Evolutionary conservation across 2,329 filamentous ascomycete species (phyloP).

Genomic region (Falciphora oryzae): DNA sequence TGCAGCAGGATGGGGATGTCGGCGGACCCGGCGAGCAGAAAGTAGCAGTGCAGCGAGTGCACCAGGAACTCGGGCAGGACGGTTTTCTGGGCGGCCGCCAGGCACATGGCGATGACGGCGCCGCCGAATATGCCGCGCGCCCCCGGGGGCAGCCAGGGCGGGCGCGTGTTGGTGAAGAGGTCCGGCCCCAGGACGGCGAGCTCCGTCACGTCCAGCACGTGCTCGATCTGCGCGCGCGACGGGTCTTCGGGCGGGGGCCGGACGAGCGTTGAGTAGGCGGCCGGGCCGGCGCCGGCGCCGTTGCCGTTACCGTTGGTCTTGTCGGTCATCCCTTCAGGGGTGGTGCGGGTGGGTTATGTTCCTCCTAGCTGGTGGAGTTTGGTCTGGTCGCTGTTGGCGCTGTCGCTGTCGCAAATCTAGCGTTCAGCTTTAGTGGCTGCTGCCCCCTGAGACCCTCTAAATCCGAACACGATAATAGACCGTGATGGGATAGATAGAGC

Average conservation of each 20-base stretch:
- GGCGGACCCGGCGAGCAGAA: conserved; percentile 82
- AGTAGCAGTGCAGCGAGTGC: conserved; percentile 99
- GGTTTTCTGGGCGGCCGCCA: conserved; percentile 82
- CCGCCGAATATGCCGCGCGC: conserved; percentile 93
- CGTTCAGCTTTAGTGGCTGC: too few species aligned
- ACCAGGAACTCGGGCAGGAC: conserved; percentile 74
- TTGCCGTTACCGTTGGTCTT: not conserved
- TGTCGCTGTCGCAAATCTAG: too few species aligned
- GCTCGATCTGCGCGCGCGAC: conserved; percentile 76
- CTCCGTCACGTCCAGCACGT: conserved; percentile 80
- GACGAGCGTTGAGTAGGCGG: conserved; percentile 52
- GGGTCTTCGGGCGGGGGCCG: conserved; percentile 67
- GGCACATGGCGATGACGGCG: conserved; percentile 85
- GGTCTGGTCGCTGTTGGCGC: too few species aligned
- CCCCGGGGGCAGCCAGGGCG: conserved; percentile 85
- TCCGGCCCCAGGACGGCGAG: conserved; percentile 75
- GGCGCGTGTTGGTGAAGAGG: conserved; percentile 90
- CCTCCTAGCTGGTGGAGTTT: not conserved
- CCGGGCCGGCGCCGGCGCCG: conserved; percentile 4
- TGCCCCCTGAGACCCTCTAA: too few species aligned
- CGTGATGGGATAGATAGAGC: too few species aligned
- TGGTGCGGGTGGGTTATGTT: too few species aligned
- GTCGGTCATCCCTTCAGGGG: not conserved
- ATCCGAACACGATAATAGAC: too few species aligned
- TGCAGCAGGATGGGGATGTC: conserved; percentile 88